Evolutionary conservation across 2,329 filamentous ascomycete species (phyloP).

Genomic region (Xylaria sp.): DNA sequence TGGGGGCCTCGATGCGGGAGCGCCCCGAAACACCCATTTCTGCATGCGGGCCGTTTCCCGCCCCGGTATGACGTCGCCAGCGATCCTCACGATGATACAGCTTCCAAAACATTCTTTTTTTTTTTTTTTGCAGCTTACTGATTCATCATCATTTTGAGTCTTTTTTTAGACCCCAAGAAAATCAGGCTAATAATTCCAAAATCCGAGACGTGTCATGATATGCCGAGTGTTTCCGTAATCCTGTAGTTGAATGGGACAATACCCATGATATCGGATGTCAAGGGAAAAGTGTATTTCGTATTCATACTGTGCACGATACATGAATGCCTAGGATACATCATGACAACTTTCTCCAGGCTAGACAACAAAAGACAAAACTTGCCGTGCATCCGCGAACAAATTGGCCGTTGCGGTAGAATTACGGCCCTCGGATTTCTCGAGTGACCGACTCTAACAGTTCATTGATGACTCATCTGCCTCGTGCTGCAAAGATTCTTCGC

Average conservation of each 20-base stretch:
- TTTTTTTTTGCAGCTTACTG: background rate
- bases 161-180: background rate
- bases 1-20: constrained; percentile 16
- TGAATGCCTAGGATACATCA: background rate
- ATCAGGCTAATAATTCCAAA: background rate
- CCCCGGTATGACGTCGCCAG: constrained; percentile 29
- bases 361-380: background rate
- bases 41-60: constrained; percentile 13
- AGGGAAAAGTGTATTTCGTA: background rate
- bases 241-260: background rate
- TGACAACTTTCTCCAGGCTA: background rate
- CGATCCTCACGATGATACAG: constrained; percentile 9
- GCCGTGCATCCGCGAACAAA: background rate
- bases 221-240: background rate
- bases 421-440: background rate
- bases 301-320: constrained; percentile 24
- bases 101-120: constrained; percentile 10
- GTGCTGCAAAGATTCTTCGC: background rate
- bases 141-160: background rate
- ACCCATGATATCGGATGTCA: background rate
- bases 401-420: background rate
- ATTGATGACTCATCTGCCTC: constrained; percentile 13
- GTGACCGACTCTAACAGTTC: background rate
- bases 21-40: constrained; percentile 15
- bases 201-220: background rate